Evolutionary conservation across 192 early-diverging fungal species (phyloP).

Genomic region (Backusella psychrophila): DNA sequence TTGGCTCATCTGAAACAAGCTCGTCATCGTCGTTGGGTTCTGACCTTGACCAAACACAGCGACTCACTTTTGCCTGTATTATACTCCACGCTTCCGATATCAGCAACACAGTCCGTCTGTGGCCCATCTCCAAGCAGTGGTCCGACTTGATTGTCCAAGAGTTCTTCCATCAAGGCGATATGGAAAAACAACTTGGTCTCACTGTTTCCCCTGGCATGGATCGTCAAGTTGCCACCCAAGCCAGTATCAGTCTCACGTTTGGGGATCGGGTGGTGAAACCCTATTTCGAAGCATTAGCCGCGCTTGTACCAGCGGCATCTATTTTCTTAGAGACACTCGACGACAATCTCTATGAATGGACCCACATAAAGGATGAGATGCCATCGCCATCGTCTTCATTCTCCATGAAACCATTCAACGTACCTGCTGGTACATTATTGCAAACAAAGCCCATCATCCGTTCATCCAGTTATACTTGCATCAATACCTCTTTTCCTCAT

Average conservation of each 20-base stretch:
- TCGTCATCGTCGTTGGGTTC: background rate
- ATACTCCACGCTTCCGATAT: conserved; percentile 84
- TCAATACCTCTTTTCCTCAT: background rate
- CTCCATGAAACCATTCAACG: background rate
- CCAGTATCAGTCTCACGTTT: conserved; percentile 75
- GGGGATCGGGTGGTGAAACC: conserved; percentile 76
- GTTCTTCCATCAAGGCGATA: conserved; percentile 81
- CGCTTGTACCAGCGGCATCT: conserved; percentile 52
- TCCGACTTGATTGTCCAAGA: conserved; percentile 80
- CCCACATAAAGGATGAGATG: conserved; percentile 30
- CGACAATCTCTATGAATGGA: conserved; percentile 55
- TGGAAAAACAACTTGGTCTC: conserved; percentile 65
- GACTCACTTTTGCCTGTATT: conserved; percentile 56
- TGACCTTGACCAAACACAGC: conserved; percentile 40
- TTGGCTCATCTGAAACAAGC: conserved; percentile 1
- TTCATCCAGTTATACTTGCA: background rate
- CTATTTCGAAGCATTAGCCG: conserved; percentile 70
- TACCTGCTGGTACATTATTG: conserved; percentile 7
- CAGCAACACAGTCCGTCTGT: conserved; percentile 80
- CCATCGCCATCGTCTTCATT: background rate
- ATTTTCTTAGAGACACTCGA: conserved; percentile 52
- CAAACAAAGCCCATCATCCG: background rate
- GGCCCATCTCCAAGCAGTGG: conserved; percentile 83
- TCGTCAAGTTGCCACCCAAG: conserved; percentile 61
- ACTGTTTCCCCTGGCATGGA: conserved; percentile 89